Percentiles rank a stretch among this genome's conserved stretches.
These are phyloP conservation scores for Falciphora oryzae DNA, from an alignment of 2,329 filamentous ascomycete species.

Conservation along the genomic window DNA sequence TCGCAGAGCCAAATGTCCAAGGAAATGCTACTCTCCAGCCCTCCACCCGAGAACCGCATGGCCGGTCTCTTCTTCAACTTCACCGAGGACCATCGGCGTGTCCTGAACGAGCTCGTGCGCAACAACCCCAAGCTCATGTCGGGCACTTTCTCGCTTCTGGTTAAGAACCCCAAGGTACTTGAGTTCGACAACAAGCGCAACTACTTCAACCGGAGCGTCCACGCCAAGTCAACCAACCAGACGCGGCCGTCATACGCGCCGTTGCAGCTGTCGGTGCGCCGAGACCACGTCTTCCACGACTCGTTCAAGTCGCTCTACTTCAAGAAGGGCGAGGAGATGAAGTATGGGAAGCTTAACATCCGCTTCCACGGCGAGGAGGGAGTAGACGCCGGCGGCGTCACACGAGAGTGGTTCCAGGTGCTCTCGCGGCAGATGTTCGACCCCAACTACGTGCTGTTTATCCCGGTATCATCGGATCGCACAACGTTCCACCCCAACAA, in stretches of 20 bases:
- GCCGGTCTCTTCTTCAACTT: slow-evolving; percentile 94
- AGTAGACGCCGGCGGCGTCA: slow-evolving; percentile 95
- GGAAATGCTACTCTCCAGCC: slow-evolving; percentile 69
- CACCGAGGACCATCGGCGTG: slow-evolving; percentile 94
- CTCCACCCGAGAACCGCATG: slow-evolving; percentile 73
- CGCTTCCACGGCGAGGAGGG: slow-evolving; percentile 97
- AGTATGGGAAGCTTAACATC: slow-evolving; percentile 97
- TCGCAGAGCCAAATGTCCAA: slow-evolving; percentile 36
- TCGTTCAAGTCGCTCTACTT: slow-evolving; percentile 98
- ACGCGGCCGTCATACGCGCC: slow-evolving; percentile 63
- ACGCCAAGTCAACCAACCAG: slow-evolving; percentile 59
- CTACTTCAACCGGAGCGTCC: slow-evolving; percentile 93
- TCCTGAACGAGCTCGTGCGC: slow-evolving; percentile 94
- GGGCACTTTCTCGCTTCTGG: slow-evolving; percentile 88
- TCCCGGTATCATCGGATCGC: slow-evolving; percentile 90
- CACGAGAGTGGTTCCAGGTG: slow-evolving; percentile 98
- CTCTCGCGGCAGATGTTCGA: slow-evolving; percentile 98
- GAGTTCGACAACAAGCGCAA: slow-evolving; percentile 99
- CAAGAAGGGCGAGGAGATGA: slow-evolving; percentile 95
- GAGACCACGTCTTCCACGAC: slow-evolving; percentile 95
- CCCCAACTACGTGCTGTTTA: slow-evolving; percentile 93
- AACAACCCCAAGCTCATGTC: slow-evolving; percentile 99
- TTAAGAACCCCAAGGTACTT: slow-evolving; percentile 97
- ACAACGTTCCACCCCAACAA: slow-evolving; percentile 99
- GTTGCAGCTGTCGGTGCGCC: slow-evolving; percentile 81